Evolutionary conservation across 1,284 basidiomycete genomes (phyloP), one percentile per base, ranked within the genome.

Genomic region (Cryptococcus floricola): DNA sequence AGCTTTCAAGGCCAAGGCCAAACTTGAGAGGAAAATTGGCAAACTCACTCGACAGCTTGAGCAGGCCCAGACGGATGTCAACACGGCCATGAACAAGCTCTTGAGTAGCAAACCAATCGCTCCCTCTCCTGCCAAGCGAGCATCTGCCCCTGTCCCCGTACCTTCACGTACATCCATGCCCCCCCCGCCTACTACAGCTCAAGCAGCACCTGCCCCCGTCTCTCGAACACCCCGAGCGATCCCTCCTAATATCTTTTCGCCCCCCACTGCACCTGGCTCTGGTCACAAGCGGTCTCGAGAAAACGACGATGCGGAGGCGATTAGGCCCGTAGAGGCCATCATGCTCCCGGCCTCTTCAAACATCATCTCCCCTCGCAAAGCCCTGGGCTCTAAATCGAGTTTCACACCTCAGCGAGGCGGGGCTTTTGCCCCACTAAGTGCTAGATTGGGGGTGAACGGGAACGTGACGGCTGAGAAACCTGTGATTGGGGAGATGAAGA

Each of bases 1-100:
- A 53, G 62, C 58, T 8, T 64, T 62, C 61, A 65, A 64, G 39
- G 52, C 59, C 23, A 68, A 70, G 19, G 58, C 59, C 19, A 69
- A 67, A 50, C 54, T 71, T 23, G 66, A 69, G 48, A 68, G 68
- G 60, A 68, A 68, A 58, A 58, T 71, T 23, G 61, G 63, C 43
- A 70, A 70, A 51, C 56, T 70, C 27, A 61, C 65, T 44, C 52
- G 68, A 45, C 66, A 70, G 43, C 51, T 70, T 9, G 62, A 62
- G 7, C 38, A 58, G 16, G 41, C 55, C 9, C 53, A 59, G 14
- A 50, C 58, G 23, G 57, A 58, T 16, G 47, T 43, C 18, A 61
- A 65, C 52, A 68, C 66, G 13, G 61, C 61, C 13, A 37, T 56
- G 14, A 67, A 65, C 58, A 67, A 67, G 44, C 57, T 58, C 16